Evolutionary conservation across 768 basidiomycete species (phyloP), one percentile per base, ranked within the genome.

Genomic region (Boletus pseudo-olivaceus): DNA sequence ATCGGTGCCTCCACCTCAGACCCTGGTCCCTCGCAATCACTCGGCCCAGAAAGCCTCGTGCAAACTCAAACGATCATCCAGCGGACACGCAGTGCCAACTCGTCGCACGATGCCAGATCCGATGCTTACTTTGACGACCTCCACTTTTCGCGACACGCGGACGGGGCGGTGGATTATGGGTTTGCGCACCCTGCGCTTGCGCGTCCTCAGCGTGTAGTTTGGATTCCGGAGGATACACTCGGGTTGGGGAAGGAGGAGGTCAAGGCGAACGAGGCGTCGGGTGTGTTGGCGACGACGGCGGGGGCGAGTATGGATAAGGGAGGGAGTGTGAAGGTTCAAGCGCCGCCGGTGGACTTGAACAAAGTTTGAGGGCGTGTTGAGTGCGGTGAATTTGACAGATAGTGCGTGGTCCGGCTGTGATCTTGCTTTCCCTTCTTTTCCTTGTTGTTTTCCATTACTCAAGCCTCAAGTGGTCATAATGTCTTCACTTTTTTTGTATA

Each of bases 131-230:
- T 61, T 38, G 58, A 63, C 39, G 60, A 67, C 48, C 33, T 59
- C 19, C 44, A 55, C 39, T 69, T 70, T 33, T 56, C 67, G 44
- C 63, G 56, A 41, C 61, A 68, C 23, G 38, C 50, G 2, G 68
- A 70, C 19, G 69, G 65, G 9, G n/a, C 17, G 44, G 51, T 67
- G 56, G 67, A 82, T 47, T 84, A 84, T 63, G 87, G 88, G 12
- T 98, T 96, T 73, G 84, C 88, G 43, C 96, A 96, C 62, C 96
- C 96, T 15, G 93, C 93, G 7, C 78, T 82, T 51, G 82, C 75
- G 57, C 72, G 82, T 47, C 83, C 88, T 44, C 90, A 93, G 72
- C 78, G 85, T 57, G 76, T 83, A 5, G 74, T 98, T 32, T 98
- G 96, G 96, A 70, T 98, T 50, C 91, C 96, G 20, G 71, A 73